Evolutionary conservation across 2,329 filamentous ascomycete species (phyloP).

Genomic region (Monilinia vaccinii-corymbosi): DNA sequence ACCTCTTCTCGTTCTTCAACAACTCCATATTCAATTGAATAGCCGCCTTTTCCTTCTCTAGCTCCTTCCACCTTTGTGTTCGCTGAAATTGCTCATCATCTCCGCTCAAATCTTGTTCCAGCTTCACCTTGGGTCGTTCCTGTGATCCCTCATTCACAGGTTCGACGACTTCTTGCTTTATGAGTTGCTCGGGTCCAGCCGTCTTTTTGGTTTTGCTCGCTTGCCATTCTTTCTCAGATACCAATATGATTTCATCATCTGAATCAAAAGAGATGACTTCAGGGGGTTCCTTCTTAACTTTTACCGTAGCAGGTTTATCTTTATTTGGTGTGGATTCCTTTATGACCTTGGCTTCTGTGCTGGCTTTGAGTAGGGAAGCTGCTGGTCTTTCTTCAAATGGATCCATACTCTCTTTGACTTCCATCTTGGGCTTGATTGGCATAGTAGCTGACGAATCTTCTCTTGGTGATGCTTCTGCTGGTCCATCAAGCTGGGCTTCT

Average conservation of each 20-base stretch:
- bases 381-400: neutral
- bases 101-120: neutral
- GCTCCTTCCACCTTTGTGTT: neutral
- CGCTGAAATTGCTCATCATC: neutral
- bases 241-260: neutral
- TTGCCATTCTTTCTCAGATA: neutral
- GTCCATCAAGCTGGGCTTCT: neutral
- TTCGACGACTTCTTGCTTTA: neutral
- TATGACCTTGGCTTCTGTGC: neutral
- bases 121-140: neutral
- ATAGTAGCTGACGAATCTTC: neutral
- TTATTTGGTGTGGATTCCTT: neutral
- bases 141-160: neutral
- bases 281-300: neutral
- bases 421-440: neutral
- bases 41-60: too few species aligned
- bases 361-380: neutral
- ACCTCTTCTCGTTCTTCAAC: neutral
- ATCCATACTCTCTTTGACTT: neutral
- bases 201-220: too few species aligned
- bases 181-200: too few species aligned
- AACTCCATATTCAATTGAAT: neutral
- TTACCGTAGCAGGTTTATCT: neutral
- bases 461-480: neutral
- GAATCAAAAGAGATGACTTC: neutral